A percentile compares a stretch with the other conserved stretches of the same genome.
Evolutionary conservation across 2,329 filamentous ascomycete genomes (phyloP).

Genomic region (Fusarium camptoceras): DNA sequence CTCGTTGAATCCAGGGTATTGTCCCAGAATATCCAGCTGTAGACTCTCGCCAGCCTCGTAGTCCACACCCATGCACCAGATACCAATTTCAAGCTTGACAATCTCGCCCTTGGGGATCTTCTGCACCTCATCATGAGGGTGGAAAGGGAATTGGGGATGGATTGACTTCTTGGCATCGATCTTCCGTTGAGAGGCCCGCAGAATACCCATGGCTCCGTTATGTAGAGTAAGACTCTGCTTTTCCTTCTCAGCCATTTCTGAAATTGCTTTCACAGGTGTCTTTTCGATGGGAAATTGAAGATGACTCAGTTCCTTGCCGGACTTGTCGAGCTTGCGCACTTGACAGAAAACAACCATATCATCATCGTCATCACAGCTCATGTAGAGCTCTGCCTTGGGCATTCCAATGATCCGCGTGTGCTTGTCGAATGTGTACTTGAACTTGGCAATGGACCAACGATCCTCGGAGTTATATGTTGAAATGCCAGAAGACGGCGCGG

Average conservation of each 20-base stretch:
- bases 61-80: constrained; percentile 24
- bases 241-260: constrained; percentile 16
- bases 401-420: constrained; percentile 23
- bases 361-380: constrained; percentile 32
- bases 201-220: constrained; percentile 19
- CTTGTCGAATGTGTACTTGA: constrained; percentile 25
- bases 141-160: constrained; percentile 19
- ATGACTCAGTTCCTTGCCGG: constrained; percentile 18
- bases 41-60: constrained; percentile 7
- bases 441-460: constrained; percentile 33
- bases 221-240: constrained; percentile 16
- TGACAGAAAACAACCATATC: constrained; percentile 22
- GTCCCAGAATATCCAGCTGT: constrained; percentile 16
- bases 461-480: constrained; percentile 26
- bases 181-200: constrained; percentile 15
- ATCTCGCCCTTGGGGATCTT: constrained; percentile 20
- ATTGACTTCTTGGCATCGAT: constrained; percentile 8
- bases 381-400: constrained; percentile 31
- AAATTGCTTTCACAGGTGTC: constrained; percentile 5
- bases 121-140: constrained; percentile 16
- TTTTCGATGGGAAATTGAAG: constrained; percentile 21
- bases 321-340: constrained; percentile 18
- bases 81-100: constrained; percentile 24
- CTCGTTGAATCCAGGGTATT: constrained; percentile 18
- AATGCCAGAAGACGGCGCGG: background rate